Evolutionary conservation across 2,329 filamentous ascomycete genomes (phyloP), one percentile per base, ranked within the genome.

Genomic region (Sclerotinia trifoliorum): DNA sequence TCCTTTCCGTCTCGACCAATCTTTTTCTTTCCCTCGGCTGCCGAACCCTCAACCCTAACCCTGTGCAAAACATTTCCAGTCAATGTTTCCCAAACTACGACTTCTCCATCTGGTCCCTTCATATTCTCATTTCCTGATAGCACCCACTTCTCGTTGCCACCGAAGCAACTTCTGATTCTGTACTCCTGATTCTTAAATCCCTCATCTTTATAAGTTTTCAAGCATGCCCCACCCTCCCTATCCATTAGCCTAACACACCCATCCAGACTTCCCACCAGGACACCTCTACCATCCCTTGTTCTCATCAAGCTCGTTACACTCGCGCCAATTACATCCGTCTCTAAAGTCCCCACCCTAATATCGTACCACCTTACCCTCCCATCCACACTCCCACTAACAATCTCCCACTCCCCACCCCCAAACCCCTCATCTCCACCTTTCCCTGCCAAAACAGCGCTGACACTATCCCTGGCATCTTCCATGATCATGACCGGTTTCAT

Each of bases 301-400:
- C 91, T 81, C 54, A 81, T 81, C 67, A 97, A 78, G 78, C 89
- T 93, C 10, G 93, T 96, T n/a, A 97, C 90, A 3, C 85, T 82
- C 69, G 83, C 84, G 65, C 86, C 86, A 64, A 95, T 80, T 1
- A 92, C 87, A 79, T 96, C 93, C 1, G 86, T 87, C 5, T 87
- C 86, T 61, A 88, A 83, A 65, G 82, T 83, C 0, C 94, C 94
- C 83, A 87, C 90, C 66, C 93, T 84, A 52, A 96, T 80, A 80
- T 98, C 94, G 80, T 98, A 97, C 69, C 84, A 84, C 66, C 94
- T 83, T 0, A 96, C 86, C 68, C 90, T 83, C 2, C 94, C 94
- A 79, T 98, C 94, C 68, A 97, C 92, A 77, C 92, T 94, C 0
- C 90, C 93, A 1, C 86, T 85, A 1, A 93, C 79, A 62, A 98